Conservation (phyloP, 2,329 filamentous ascomycete species). For the Aspergillus candidus region DNA sequence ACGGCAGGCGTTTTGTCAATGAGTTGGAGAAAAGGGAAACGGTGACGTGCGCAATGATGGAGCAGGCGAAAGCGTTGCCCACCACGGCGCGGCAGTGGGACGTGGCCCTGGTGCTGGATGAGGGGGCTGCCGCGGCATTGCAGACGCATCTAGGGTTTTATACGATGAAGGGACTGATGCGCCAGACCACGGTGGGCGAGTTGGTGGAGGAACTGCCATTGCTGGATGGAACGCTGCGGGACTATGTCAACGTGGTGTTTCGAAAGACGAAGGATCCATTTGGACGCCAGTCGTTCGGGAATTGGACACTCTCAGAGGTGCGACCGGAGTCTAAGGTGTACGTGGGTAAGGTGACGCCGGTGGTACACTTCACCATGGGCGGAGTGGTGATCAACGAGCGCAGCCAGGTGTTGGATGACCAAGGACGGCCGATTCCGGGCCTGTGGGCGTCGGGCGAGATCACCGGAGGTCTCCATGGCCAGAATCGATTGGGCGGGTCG, state of each 20-base stretch:
- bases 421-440: constrained; percentile 45
- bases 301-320: constrained; percentile 48
- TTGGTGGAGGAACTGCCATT: constrained; percentile 32
- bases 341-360: constrained; percentile 56
- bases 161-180: constrained; percentile 55
- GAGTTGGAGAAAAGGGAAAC: constrained; percentile 56
- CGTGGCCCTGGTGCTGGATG: constrained; percentile 54
- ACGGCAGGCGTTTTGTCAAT: constrained; percentile 54
- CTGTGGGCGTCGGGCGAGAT: constrained; percentile 61
- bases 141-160: constrained; percentile 58
- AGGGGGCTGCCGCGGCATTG: constrained; percentile 49
- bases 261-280: constrained; percentile 40
- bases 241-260: constrained; percentile 45
- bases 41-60: constrained; percentile 50
- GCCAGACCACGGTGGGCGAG: constrained; percentile 50
- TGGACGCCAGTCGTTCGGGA: constrained; percentile 48
- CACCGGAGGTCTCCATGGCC: constrained; percentile 59
- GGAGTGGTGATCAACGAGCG: constrained; percentile 53
- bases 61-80: constrained; percentile 15
- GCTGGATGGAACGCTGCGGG: constrained; percentile 39
- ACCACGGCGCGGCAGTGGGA: constrained; percentile 50
- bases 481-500: constrained; percentile 57
- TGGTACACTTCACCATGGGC: constrained; percentile 63
- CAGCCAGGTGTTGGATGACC: constrained; percentile 45
- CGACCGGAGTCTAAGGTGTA: constrained; percentile 50